A percentile compares a stretch with the other conserved stretches of the same genome.
Evolutionary conservation across 2,329 filamentous ascomycete genomes (phyloP).

Genomic region (Magnaporthiopsis incrustans): DNA sequence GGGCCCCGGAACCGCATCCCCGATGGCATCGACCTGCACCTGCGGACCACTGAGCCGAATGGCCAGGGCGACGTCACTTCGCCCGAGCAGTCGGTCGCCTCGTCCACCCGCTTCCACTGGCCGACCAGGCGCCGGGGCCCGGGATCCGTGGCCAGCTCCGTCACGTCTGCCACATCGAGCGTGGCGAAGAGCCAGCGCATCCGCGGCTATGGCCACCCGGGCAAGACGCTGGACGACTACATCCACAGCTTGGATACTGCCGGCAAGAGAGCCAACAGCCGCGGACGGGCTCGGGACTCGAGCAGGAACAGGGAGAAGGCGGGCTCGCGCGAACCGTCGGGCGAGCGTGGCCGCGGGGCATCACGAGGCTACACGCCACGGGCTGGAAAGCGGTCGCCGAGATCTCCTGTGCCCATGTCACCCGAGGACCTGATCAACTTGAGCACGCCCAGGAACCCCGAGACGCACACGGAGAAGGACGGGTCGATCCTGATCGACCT

Average conservation of each 20-base stretch:
- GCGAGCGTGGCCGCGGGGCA: slow-evolving; percentile 60
- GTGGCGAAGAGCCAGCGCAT: slow-evolving; percentile 36
- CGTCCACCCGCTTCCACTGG: slow-evolving; percentile 48
- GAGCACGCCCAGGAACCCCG: slow-evolving; percentile 35
- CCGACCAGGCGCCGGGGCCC: slow-evolving; percentile 44
- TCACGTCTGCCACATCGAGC: slow-evolving; percentile 49
- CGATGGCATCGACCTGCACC: slow-evolving; percentile 52
- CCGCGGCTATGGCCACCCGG: slow-evolving; percentile 31
- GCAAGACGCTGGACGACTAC: slow-evolving; percentile 69
- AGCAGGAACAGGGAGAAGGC: slow-evolving; percentile 40
- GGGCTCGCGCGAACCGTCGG: slow-evolving; percentile 50
- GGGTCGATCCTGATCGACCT: slow-evolving; percentile 17
- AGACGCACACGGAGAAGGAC: slow-evolving; percentile 12
- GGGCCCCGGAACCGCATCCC: slow-evolving; percentile 75
- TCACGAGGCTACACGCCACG: slow-evolving; percentile 57
- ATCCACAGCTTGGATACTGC: slow-evolving; percentile 79
- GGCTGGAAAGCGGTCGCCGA: slow-evolving; percentile 76
- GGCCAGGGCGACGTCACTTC: slow-evolving; percentile 46
- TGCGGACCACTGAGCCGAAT: slow-evolving; percentile 43
- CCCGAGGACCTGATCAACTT: slow-evolving; percentile 71
- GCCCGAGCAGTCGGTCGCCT: slow-evolving; percentile 45
- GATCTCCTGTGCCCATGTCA: slow-evolving; percentile 90
- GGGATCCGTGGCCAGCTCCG: slow-evolving; percentile 48
- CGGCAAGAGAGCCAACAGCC: slow-evolving; percentile 45
- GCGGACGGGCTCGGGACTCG: slow-evolving; percentile 37